Evolutionary conservation across 352 stramenopile species (phyloP).

Genomic region (Phytophthora cryptogea): DNA sequence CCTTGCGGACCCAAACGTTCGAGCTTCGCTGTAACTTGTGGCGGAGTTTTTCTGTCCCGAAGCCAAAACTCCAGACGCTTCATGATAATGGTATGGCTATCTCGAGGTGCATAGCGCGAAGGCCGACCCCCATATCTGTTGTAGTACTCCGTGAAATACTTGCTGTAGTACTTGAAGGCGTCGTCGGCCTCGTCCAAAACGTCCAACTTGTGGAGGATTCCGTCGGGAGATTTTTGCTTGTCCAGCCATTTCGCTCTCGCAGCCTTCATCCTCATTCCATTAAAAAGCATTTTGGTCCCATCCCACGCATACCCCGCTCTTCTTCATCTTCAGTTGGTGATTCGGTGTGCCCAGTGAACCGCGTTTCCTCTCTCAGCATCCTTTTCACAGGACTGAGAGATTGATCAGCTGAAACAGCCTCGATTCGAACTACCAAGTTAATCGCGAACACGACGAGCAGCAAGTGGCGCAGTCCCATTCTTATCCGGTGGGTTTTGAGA

Average conservation of each 20-base stretch:
- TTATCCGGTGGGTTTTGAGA: too few relatives aligned
- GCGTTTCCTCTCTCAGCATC: neutral
- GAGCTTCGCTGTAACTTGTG: too few relatives aligned
- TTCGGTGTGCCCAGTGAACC: too few relatives aligned
- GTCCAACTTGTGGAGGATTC: conserved; percentile 17
- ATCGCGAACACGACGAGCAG: too few relatives aligned
- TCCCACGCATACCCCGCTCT: conserved; percentile 9
- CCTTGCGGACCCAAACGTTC: too few relatives aligned
- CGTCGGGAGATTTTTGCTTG: conserved; percentile 5
- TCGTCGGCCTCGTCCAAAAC: conserved; percentile 6
- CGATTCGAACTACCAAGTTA: too few relatives aligned
- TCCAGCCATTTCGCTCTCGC: conserved; percentile 20
- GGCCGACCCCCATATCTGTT: conserved; percentile 17
- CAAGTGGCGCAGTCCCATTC: too few relatives aligned
- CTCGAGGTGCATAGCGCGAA: neutral
- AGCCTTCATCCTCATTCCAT: conserved; percentile 8
- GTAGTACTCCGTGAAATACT: conserved; percentile 21
- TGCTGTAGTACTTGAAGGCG: conserved; percentile 25
- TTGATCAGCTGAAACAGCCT: neutral
- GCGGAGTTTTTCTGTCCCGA: too few relatives aligned
- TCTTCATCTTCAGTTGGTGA: neutral
- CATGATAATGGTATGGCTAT: conserved; percentile 18
- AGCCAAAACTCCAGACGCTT: neutral
- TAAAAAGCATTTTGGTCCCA: neutral
- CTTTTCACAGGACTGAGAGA: neutral